Evolutionary conservation across 129 eudicot species (phyloP), one percentile per base, ranked within the genome.

Genomic region (Saussurea involucrata): DNA sequence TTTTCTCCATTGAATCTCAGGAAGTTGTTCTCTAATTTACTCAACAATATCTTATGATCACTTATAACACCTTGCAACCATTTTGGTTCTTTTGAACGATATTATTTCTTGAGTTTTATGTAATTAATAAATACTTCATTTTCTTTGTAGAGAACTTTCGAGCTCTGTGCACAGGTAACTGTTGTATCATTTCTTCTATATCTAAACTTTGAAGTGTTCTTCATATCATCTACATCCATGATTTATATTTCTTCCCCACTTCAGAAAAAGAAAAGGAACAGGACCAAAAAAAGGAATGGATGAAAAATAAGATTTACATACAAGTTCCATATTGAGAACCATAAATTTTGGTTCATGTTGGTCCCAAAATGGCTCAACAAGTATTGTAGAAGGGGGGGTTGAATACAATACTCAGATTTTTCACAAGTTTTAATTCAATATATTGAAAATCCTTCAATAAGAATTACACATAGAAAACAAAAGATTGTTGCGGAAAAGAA

Each of bases 91-190:
- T 40, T 40, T 3, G 1, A 72, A 72, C 57, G 46, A 36, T 25
- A n/a, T 49, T 27, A 28, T 71, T 71, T 25, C 42, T 10, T 72
- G 4, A 10, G 25, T 0, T 24, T 64, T 24, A 24, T 49, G 36
- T 49, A 34, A 57, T 69, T 40, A 66, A 78, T 17, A 20, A 15
- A 9, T 9, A 66, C 21, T 44, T 44, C 4, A 0, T 61, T 31
- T 21, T 74, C 73, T 82, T 70, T 82, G 87, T 88, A 93, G 98
- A 93, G 79, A 90, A 93, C 77, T 93, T 93, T 61, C 90, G 97
- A 74, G 96, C 95, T 78, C 85, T 93, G 5, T 93, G 98, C 83
- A 93, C 98, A 88, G 98, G 98, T 93, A 86, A 44, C 31, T 22
- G 36, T 18, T 68, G 29, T 78, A 80, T 68, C 34, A 29, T 21